Evolutionary conservation across 139 green algal genomes (phyloP).

Genomic region (Prasinococcaceae sp.): DNA sequence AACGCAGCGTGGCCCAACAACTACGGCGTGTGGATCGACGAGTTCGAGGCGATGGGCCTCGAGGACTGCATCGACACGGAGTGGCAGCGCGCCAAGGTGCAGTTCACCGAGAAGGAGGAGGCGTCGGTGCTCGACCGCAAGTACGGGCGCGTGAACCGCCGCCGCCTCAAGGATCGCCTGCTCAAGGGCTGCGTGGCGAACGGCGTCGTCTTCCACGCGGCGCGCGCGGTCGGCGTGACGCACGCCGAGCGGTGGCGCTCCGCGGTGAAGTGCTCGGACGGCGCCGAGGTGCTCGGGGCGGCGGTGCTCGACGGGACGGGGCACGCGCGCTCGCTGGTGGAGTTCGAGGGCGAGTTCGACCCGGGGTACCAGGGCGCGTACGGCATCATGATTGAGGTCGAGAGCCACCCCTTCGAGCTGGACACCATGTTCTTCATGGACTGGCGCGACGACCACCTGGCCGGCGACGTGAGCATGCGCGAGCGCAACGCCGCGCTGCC

Average conservation of each 20-base stretch:
- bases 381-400: slow-evolving; percentile 71
- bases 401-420: slow-evolving; percentile 73
- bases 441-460: slow-evolving; percentile 86
- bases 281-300: slow-evolving; percentile 24
- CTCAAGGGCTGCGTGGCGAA: slow-evolving; percentile 52
- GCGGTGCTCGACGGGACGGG: slow-evolving; percentile 85
- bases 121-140: slow-evolving; percentile 42
- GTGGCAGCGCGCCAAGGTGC: slow-evolving; percentile 75
- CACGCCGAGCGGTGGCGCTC: slow-evolving; percentile 42
- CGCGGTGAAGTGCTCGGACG: slow-evolving; percentile 39
- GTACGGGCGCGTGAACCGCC: slow-evolving; percentile 75
- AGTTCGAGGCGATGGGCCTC: slow-evolving; percentile 79
- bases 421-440: slow-evolving; percentile 99
- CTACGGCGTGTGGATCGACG: slow-evolving; percentile 96
- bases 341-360: slow-evolving; percentile 83
- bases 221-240: slow-evolving; percentile 32
- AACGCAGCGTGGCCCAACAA: slow-evolving; percentile 84
- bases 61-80: slow-evolving; percentile 30
- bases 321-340: slow-evolving; percentile 63
- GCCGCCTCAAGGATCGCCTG: slow-evolving; percentile 76
- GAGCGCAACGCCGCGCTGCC: slow-evolving; percentile 43
- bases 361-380: slow-evolving; percentile 90
- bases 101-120: slow-evolving; percentile 42
- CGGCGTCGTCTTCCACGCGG: slow-evolving; percentile 49
- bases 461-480: slow-evolving; percentile 38